Conservation (phyloP, 208 protist genomes). For the Trypanosoma congolense region DNA sequence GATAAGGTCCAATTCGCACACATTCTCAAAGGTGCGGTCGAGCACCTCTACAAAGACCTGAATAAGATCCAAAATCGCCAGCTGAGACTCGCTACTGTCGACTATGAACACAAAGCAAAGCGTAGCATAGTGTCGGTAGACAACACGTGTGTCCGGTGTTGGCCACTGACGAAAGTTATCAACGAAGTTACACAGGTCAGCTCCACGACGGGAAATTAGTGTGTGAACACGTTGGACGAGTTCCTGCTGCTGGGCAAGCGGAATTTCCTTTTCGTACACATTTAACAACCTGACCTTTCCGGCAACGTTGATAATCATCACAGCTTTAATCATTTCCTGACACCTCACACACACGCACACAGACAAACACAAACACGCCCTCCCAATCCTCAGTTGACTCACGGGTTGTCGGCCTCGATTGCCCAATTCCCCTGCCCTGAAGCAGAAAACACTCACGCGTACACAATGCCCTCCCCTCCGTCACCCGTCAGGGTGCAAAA, state of each 20-base stretch:
- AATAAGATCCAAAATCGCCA: slow-evolving; percentile 97
- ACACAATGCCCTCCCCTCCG: too few relatives aligned
- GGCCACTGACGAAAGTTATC: slow-evolving; percentile 88
- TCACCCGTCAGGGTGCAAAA: too few relatives aligned
- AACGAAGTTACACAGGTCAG: slow-evolving; percentile 96
- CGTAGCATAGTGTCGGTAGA: slow-evolving; percentile 98
- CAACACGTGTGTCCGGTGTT: slow-evolving; percentile 93
- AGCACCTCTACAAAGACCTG: slow-evolving; percentile 97
- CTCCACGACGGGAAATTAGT: slow-evolving; percentile 88
- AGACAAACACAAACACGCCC: too few relatives aligned
- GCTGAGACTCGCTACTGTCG: slow-evolving; percentile 95
- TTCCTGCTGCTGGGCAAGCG: slow-evolving; percentile 67
- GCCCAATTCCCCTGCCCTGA: too few relatives aligned
- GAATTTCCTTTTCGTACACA: slow-evolving; percentile 92
- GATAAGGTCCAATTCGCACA: slow-evolving; percentile 99
- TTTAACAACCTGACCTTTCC: slow-evolving; percentile 95
- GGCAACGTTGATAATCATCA: slow-evolving; percentile 97
- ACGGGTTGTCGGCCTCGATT: too few relatives aligned
- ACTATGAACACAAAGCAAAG: slow-evolving; percentile 98
- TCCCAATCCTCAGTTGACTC: too few relatives aligned
- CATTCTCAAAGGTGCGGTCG: slow-evolving; percentile 97
- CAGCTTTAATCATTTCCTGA: slow-evolving; percentile 94
- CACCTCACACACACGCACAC: too few relatives aligned
- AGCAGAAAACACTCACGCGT: too few relatives aligned
- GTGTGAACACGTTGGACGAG: slow-evolving; percentile 89